Base-by-base conservation (phyloP, 2,329 filamentous ascomycete genomes). In the Aspergillus awamori region DNA sequence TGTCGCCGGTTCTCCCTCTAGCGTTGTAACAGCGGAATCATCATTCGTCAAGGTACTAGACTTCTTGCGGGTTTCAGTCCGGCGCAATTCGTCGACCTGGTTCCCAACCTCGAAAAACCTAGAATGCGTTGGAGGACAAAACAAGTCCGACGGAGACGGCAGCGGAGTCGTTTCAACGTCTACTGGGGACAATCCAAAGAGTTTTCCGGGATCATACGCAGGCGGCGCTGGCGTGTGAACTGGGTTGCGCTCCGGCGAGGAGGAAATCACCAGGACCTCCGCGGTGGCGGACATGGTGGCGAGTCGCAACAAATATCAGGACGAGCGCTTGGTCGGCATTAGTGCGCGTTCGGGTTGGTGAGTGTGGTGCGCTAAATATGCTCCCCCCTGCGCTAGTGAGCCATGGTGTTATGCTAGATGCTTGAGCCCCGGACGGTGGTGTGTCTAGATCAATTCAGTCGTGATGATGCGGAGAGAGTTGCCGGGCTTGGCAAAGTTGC, bases 191-290 rank as follows among this genome's bases (percentile, higher is more conserved):
- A 65, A n/a, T 6, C 55, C 63, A 45, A 65, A 58, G 5, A 64
- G 30, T 15, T 55, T 63, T 24, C 64, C 64, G 8, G 55, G 20
- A 55, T 64, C 63, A 51, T 65, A 59, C 22, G 59, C 38, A 51
- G 63, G 43, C 49, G 72, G 75, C 60, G 67, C 70, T 68, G 77
- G 74, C 15, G 65, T 71, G 47, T 59, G 65, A 53, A 71, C 61
- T 61, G 74, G 66, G 65, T 74, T 53, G 47, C 60, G 68, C 38
- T 71, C 72, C 26, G 79, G 77, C 4, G 79, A 79, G 17, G 79
- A 80, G 26, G 77, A 79, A 54, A 81, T 67, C 58, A 79, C 62
- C 58, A 78, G 73, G 56, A 79, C 68, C 38, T 79, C 72, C 13
- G 72, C 65, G 53, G 71, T 67, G 58, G 69, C 70, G 62, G 69